These are phyloP conservation scores for Russula emetica DNA, from an alignment of 768 basidiomycete genomes.

Conservation along the genomic window DNA sequence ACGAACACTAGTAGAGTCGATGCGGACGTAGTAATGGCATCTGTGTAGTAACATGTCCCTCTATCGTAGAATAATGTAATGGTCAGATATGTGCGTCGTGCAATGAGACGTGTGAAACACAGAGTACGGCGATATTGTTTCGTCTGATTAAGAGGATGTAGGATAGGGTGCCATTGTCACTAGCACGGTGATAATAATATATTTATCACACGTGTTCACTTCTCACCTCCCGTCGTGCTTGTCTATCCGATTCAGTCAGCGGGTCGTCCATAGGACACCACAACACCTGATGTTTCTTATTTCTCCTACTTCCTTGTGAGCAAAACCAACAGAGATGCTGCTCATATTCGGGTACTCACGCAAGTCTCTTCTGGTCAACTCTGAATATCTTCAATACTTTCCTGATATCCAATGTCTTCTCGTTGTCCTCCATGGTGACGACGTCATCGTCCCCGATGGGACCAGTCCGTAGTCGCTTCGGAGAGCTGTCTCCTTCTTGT, in stretches of 20 bases:
- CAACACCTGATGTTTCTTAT: slow-evolving; percentile 73
- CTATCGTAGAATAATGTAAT: slow-evolving; percentile 6
- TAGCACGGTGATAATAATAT: neutral
- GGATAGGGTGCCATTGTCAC: neutral
- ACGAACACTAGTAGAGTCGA: slow-evolving; percentile 24
- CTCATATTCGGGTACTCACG: slow-evolving; percentile 36
- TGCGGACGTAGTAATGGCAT: slow-evolving; percentile 47
- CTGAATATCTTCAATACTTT: slow-evolving; percentile 48
- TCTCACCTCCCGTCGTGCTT: slow-evolving; percentile 47
- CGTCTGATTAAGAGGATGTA: slow-evolving; percentile 5
- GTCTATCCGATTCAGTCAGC: slow-evolving; percentile 51
- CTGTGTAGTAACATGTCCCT: neutral
- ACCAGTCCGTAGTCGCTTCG: slow-evolving; percentile 26
- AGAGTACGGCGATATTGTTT: neutral
- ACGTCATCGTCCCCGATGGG: slow-evolving; percentile 25
- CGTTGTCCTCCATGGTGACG: slow-evolving; percentile 29
- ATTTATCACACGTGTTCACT: slow-evolving; percentile 40
- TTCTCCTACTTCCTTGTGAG: slow-evolving; percentile 39
- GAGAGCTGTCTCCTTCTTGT: neutral
- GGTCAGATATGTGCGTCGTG: neutral
- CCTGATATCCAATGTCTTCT: slow-evolving; percentile 32
- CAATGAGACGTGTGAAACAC: neutral
- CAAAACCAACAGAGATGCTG: neutral
- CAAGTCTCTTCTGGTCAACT: slow-evolving; percentile 40
- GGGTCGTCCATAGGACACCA: slow-evolving; percentile 72